Base-by-base conservation (phyloP, 1,284 basidiomycete species). In the Fomes fomentarius region DNA sequence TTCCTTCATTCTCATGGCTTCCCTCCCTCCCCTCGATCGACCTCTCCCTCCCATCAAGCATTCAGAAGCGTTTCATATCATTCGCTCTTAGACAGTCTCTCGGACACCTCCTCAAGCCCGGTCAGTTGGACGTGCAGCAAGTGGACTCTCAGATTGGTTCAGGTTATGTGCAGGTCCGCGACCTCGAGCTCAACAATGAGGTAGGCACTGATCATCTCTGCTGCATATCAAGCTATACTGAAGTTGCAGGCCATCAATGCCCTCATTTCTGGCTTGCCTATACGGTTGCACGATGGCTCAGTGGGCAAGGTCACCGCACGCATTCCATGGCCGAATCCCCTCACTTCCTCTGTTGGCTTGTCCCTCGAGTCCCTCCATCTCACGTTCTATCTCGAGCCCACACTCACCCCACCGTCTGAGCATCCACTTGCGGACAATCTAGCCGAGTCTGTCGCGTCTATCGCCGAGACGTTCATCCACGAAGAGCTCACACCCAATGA, bases 81-180 rank as follows among this genome's bases (percentile, higher is more conserved):
- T 98, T 94, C 70, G 76, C 94, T 42, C 80, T 98, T 58, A 91
- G 88, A 75, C 87, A 87, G 59, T 82, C 86, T 2, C 77, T 98
- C 0, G 96, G 96, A 2, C 89, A 91, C 66, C 82, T 97, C 58
- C 81, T 98, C 58, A 88, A 89, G 66, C 91, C 91, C 22, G 93
- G 93, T 11, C 93, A 95, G 64, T 82, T 98, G 54, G 92, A 97
- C 71, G 78, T 85, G 46, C 83, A 89, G 53, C 86, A 94, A 71
- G 89, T 98, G 66, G 94, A 97, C 65, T 92, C 94, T 22, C 94
- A 96, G 70, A 89, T 98, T 63, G 89, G 91, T 8, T 90, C 87
- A 41, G 96, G 96, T 14, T 87, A 84, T 66, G 84, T 98, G 14
- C 91, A 95, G 71, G 81, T 98, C 26, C 87, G 88, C 58, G 85